Evolutionary conservation across 129 eudicot genomes (phyloP), one percentile per base, ranked within the genome.

Genomic region (Helianthus tuberosus): DNA sequence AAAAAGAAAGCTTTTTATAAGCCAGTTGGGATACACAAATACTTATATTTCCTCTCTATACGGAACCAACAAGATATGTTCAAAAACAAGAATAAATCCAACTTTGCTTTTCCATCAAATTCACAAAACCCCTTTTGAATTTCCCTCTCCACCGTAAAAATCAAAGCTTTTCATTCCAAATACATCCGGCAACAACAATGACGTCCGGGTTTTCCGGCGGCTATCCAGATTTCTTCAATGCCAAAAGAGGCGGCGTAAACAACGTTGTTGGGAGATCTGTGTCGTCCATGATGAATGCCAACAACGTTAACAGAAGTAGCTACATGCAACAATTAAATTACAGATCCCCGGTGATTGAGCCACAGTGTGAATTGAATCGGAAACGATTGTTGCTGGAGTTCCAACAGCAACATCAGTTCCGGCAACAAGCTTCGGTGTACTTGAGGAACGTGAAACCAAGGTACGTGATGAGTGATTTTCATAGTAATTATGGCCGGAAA

Each of bases 361-460:
- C 85, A 64, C 44, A 92, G 32, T 76, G 90, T 20, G 86, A 86
- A 38, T 84, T 86, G 51, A 77, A 77, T 73, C 93, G 96, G 3
- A 93, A 93, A 73, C 76, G 98, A 39, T 86, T 96, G 0, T 80
- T 90, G 10, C 82, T 88, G 0, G 98, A 93, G 49, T 86, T 73
- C 44, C 44, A 39, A 39, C 44, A 39, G 44, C 6, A 63, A 5
- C 80, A 79, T 27, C 32, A 27, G 32, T 27, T 27, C 32, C 32
- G 32, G 32, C 32, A 27, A 27, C 32, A 27, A 20, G 55, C 81
- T 71, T 48, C 89, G 7, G 46, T 71, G 65, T 79, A 82, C 70
- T 52, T 77, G 47, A 62, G 97, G 38, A 79, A 86, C 82, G 89
- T 91, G 27, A 91, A 86, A 64, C 89, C 78, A 4, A 79, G 89